Base-by-base conservation (phyloP, 2,329 filamentous ascomycete species). In the Penicillium fuscoglaucum region DNA sequence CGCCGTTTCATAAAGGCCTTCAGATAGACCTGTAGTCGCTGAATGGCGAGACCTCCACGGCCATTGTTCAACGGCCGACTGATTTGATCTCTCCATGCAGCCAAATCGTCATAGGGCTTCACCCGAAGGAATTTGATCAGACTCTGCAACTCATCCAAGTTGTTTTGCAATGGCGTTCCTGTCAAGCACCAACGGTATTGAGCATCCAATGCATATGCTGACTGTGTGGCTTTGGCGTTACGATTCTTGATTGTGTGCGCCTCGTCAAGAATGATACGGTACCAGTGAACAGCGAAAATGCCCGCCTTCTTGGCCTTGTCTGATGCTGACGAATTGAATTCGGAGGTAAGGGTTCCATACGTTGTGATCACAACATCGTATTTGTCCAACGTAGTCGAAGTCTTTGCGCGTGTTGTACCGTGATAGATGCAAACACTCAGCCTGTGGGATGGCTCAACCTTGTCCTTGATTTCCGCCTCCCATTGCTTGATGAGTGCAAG, bases 231-330 rank as follows among this genome's bases (percentile, higher is more conserved):
- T 77, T 99, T 99, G 24, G 95, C 92, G 66, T 96, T 96, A 62
- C 93, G 88, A 72, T 99, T 99, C 79, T 99, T 99, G 83, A 99
- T 97, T 1, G 90, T 96, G 74, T 99, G 95, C 1, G 95, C 95
- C 78, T 99, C 95, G 63, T 99, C 95, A 2, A 99, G 83, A 63
- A 99, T 93, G 61, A 97, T 85, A 52, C 95, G 89, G 79, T 95
- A 98, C 95, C 95, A 99, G 69, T 93, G 87, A 6, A 97, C 80
- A 12, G 91, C 92, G 70, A 97, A 97, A 68, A 93, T 93, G 12
- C 93, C 93, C 52, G 87, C 85, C 69, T 93, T 89, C 10, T 86
- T 81, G 3, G 79, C 81, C 47, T 84, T 84, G 41, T 84, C 87
- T 12, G 87, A 88, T 59, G 86, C 84, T 10, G 61, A 62, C 7